A percentile compares a stretch with the other conserved stretches of the same genome.
These are phyloP conservation scores for Euphorbia lathyris DNA, from an alignment of 345 rosid species.

Conservation along the genomic window DNA sequence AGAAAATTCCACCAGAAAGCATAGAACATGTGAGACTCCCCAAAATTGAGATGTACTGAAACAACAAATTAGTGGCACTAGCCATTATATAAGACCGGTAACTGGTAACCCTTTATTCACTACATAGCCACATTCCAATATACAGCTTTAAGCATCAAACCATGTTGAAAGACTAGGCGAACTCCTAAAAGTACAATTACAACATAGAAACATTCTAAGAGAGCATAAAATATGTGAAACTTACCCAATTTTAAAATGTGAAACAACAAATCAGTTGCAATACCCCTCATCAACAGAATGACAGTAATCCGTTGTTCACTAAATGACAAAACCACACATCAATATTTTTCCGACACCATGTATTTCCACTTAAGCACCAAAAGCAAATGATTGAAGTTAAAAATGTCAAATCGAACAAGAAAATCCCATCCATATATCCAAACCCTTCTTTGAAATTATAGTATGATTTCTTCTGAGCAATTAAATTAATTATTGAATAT, in stretches of 20 bases:
- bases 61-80: neutral
- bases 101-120: neutral
- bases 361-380: constrained; percentile 1
- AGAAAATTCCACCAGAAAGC: neutral
- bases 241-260: neutral
- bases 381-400: neutral
- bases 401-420: neutral
- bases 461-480: neutral
- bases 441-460: neutral
- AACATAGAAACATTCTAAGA: neutral
- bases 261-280: neutral
- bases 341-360: neutral
- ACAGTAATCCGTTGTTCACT: neutral
- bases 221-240: neutral
- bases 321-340: neutral
- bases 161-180: neutral
- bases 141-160: neutral
- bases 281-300: neutral
- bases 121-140: neutral
- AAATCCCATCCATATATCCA: neutral
- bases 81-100: neutral
- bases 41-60: neutral
- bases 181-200: neutral
- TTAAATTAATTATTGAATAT: neutral
- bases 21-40: neutral